These are phyloP conservation scores for Vitis labrusca DNA, from an alignment of 164 flowering plant genomes.

Conservation along the genomic window DNA sequence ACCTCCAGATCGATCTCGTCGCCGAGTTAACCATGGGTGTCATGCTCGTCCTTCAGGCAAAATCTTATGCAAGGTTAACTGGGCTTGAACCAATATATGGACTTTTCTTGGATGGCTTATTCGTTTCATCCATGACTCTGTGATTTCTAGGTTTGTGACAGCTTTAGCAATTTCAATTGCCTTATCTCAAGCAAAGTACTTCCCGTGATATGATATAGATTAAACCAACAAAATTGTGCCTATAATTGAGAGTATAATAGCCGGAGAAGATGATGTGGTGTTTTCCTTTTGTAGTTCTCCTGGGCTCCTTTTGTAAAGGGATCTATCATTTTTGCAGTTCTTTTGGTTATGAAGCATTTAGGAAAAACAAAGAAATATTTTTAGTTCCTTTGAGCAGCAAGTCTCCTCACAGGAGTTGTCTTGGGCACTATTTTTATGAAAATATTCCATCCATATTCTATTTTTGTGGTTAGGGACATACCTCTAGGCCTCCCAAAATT, in stretches of 20 bases:
- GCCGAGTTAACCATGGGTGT: slow-evolving; percentile 86
- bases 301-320: slow-evolving; percentile 98
- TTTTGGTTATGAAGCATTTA: slow-evolving; percentile 88
- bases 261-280: slow-evolving; percentile 66
- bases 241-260: slow-evolving; percentile 68
- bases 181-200: slow-evolving; percentile 91
- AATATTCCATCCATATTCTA: slow-evolving; percentile 81
- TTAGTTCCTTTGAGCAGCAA: slow-evolving; percentile 78
- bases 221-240: slow-evolving; percentile 89
- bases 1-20: slow-evolving; percentile 77
- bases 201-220: slow-evolving; percentile 77
- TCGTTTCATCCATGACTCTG: slow-evolving; percentile 93
- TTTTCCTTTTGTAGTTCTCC: slow-evolving; percentile 67
- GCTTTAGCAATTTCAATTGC: slow-evolving; percentile 94
- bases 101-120: slow-evolving; percentile 96
- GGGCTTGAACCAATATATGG: slow-evolving; percentile 95
- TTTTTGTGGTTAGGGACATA: slow-evolving; percentile 89
- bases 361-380: slow-evolving; percentile 78
- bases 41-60: slow-evolving; percentile 98
- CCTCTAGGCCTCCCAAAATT: slow-evolving; percentile 95
- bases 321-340: slow-evolving; percentile 63
- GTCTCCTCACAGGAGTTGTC: slow-evolving; percentile 90
- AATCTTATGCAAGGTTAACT: slow-evolving; percentile 98
- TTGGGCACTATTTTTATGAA: slow-evolving; percentile 80
- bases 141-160: slow-evolving; percentile 95